These are phyloP conservation scores for Aspergillus biplanus DNA, from an alignment of 495 filamentous ascomycete genomes.

Conservation along the genomic window DNA sequence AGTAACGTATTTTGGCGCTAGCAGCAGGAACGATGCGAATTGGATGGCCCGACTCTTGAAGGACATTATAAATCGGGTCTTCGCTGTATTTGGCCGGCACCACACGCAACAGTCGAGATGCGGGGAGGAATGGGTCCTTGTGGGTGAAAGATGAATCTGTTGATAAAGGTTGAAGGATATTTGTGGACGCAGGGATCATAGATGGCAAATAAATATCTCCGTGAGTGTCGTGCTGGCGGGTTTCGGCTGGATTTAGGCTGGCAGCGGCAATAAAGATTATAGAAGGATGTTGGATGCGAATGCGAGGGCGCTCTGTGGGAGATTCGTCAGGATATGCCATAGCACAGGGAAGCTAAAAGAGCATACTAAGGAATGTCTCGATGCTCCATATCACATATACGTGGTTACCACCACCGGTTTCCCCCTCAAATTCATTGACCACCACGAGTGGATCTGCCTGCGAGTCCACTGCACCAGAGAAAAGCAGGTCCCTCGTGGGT, in stretches of 20 bases:
- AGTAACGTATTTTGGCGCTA: slow-evolving; percentile 83
- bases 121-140: slow-evolving; percentile 76
- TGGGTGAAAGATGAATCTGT: slow-evolving; percentile 67
- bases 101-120: slow-evolving; percentile 76
- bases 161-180: slow-evolving; percentile 78
- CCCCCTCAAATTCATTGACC: slow-evolving; percentile 57
- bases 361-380: slow-evolving; percentile 69
- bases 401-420: slow-evolving; percentile 57
- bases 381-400: slow-evolving; percentile 82
- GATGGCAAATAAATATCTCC: slow-evolving; percentile 78
- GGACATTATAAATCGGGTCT: slow-evolving; percentile 65
- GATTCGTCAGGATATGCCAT: slow-evolving; percentile 23
- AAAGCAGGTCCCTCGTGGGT: slow-evolving; percentile 66
- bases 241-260: slow-evolving; percentile 61
- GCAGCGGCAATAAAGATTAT: slow-evolving; percentile 78
- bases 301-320: slow-evolving; percentile 65
- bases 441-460: slow-evolving; percentile 65
- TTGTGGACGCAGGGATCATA: slow-evolving; percentile 73
- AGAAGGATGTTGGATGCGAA: slow-evolving; percentile 76
- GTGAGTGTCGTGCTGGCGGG: slow-evolving; percentile 47
- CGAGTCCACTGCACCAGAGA: slow-evolving; percentile 61
- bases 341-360: neutral
- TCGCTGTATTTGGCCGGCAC: slow-evolving; percentile 64
- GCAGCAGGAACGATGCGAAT: slow-evolving; percentile 78
- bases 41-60: slow-evolving; percentile 61